Base-by-base conservation (phyloP, 2,329 filamentous ascomycete genomes). In the Pestalotiopsis sp. region DNA sequence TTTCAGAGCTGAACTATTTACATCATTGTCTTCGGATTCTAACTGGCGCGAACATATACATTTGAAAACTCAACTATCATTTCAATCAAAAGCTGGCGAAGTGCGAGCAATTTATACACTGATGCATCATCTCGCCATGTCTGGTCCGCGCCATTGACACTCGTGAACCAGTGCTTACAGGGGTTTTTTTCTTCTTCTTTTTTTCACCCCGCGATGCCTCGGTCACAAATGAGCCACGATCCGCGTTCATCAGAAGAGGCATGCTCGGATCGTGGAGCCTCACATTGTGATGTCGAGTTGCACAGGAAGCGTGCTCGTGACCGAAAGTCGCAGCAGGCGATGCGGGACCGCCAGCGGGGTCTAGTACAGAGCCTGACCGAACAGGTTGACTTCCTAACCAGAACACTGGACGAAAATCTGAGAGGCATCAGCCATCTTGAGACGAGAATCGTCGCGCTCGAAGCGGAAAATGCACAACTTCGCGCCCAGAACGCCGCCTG, bases 311-410 rank as follows among this genome's bases (percentile, higher is more conserved):
- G 76, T 25, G 77, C 77, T 3, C 70, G 76, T 25, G 77, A 79
- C 66, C 75, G 76, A 59, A 77, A 76, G 67, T 77, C 75, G 0
- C 77, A 78, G 69, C 77, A 79, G 72, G 76, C 76, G 17, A 79
- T 79, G 77, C 74, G 76, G 5, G 75, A 79, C 68, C 75, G 76
- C 13, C 78, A 76, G 56, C 77, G 74, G 69, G 78, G 75, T 74
- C 74, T 75, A 9, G 75, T 79, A 23, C 71, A 74, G 58, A 73
- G 74, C 31, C 69, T 78, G 36, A 76, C 71, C 13, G 74, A 77
- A 39, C 76, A 78, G 68, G 75, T 78, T n/a, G 71, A 72, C 31
- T 73, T 71, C 20, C 69, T 78, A 13, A 74, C 72, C 4, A 67
- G 68, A 14, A 69, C 71, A 5, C 71, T 78, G 17, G 74, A 74